Conservation (phyloP, 768 basidiomycete genomes). For the Suillus weaverae region DNA sequence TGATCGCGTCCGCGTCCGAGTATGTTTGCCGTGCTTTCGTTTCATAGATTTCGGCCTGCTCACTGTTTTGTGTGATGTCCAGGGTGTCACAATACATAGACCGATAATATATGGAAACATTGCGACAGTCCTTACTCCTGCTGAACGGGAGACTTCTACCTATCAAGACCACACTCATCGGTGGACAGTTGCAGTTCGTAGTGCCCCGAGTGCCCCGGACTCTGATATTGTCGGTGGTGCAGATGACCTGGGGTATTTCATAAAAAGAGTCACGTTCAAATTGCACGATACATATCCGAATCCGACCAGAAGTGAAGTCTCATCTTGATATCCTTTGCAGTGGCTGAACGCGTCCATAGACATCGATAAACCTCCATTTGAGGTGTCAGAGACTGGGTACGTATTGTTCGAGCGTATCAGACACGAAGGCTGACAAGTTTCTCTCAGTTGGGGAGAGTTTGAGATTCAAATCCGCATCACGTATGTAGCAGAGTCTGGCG, state of each 20-base stretch:
- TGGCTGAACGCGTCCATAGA: constrained; percentile 43
- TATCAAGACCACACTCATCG: constrained; percentile 85
- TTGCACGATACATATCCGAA: constrained; percentile 95
- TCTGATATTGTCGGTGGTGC: constrained; percentile 83
- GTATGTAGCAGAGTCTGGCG: constrained; percentile 85
- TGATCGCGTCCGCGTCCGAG: constrained; percentile 79
- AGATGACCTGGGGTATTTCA: constrained; percentile 87
- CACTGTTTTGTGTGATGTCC: constrained; percentile 14
- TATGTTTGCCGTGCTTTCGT: constrained; percentile 40
- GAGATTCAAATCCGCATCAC: constrained; percentile 91
- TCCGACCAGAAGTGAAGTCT: constrained; percentile 79
- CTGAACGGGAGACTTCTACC: constrained; percentile 60
- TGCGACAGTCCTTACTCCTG: constrained; percentile 70
- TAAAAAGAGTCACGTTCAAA: constrained; percentile 97
- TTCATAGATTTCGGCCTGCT: constrained; percentile 9
- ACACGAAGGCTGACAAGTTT: neutral
- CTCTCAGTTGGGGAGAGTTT: constrained; percentile 92
- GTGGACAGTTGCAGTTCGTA: constrained; percentile 95
- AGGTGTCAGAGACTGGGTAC: constrained; percentile 93
- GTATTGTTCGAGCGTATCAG: constrained; percentile 16
- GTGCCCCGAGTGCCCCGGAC: constrained; percentile 73
- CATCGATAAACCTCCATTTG: constrained; percentile 91
- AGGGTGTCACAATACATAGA: constrained; percentile 87
- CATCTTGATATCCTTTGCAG: neutral
- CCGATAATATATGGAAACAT: constrained; percentile 97